Conservation (phyloP, 176 grass and related monocot species). For the Carex parvula region DNA sequence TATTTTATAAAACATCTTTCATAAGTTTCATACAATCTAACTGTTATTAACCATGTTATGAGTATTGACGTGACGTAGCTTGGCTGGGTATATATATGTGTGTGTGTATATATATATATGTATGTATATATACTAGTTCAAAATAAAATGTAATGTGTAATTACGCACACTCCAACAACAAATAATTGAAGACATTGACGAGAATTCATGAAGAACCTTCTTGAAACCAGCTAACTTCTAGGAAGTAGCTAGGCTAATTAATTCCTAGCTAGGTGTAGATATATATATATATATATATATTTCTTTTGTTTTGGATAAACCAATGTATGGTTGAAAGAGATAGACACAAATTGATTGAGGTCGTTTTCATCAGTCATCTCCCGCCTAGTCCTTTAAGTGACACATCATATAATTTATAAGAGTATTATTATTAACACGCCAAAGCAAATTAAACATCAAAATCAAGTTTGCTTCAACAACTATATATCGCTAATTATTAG, state of each 20-base stretch:
- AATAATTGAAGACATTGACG: neutral
- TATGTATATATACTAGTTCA: too few relatives aligned
- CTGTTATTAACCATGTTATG: too few relatives aligned
- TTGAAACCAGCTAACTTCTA: neutral
- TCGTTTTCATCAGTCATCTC: neutral
- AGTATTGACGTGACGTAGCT: too few relatives aligned
- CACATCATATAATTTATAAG: neutral
- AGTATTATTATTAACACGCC: neutral
- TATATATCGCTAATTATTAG: neutral
- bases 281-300: too few relatives aligned
- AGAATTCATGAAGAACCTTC: neutral
- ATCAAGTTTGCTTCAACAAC: neutral
- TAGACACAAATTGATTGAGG: constrained; percentile 1
- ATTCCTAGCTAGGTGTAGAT: too few relatives aligned
- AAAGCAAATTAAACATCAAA: neutral
- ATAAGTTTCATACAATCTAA: too few relatives aligned
- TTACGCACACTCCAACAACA: neutral
- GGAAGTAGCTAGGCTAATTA: too few relatives aligned
- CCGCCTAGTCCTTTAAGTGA: neutral
- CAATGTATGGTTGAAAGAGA: neutral
- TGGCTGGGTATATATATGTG: too few relatives aligned
- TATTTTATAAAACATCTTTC: too few relatives aligned
- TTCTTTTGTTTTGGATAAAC: neutral
- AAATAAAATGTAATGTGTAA: neutral
- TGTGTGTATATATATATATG: too few relatives aligned